A percentile compares a stretch with the other conserved stretches of the same genome.
These are phyloP conservation scores for Orbilia blumenaviensis DNA, from an alignment of 2,329 filamentous ascomycete genomes.

Conservation along the genomic window DNA sequence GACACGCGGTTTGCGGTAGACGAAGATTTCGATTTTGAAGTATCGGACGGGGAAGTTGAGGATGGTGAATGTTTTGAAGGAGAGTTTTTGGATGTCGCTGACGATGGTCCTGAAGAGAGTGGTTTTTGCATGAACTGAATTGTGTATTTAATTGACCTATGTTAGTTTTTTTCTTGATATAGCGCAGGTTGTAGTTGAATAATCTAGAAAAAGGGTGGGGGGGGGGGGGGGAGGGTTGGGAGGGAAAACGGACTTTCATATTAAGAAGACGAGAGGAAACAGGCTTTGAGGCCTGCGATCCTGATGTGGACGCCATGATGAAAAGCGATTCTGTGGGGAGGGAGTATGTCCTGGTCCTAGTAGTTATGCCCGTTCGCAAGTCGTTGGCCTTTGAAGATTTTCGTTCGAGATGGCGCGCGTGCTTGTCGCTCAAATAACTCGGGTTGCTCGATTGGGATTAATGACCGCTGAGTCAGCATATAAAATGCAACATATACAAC, in stretches of 20 bases:
- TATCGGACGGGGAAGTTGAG: background rate
- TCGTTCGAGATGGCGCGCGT: no score
- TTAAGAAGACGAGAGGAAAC: conserved; percentile 46
- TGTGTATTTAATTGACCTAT: background rate
- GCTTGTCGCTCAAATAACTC: background rate
- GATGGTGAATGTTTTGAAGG: background rate
- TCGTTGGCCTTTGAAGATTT: no score
- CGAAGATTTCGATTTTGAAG: background rate
- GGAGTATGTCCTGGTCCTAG: background rate
- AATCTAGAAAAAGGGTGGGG: no score
- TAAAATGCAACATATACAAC: background rate
- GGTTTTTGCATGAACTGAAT: conserved; percentile 50
- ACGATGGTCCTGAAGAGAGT: conserved; percentile 5
- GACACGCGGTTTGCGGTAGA: conserved; percentile 7
- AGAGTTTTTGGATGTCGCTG: background rate
- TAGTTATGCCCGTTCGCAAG: background rate
- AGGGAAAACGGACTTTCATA: conserved; percentile 34
- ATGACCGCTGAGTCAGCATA: background rate
- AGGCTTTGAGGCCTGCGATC: conserved; percentile 32
- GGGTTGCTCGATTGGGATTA: background rate
- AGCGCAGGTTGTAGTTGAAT: background rate
- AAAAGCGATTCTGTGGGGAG: background rate
- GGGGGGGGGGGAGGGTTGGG: no score
- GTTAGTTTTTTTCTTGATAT: background rate
- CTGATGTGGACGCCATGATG: conserved; percentile 20